phyloP scores from a whole-genome alignment of 768 basidiomycete genomes.

The Boletales sp. region DNA sequence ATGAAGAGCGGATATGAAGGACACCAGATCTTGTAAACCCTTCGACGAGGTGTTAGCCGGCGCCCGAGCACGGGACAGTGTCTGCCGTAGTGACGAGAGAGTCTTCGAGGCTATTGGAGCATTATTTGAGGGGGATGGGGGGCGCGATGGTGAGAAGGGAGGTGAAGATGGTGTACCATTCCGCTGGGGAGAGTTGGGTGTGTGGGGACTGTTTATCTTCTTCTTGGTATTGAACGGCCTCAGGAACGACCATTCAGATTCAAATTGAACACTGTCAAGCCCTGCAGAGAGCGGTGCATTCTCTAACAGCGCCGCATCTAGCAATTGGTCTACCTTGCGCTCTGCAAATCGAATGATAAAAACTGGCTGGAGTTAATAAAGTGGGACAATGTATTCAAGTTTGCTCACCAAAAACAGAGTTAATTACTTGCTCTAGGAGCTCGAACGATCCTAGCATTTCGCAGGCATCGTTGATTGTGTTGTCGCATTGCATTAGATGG shows the following conservation, averaged over 20 bases:
- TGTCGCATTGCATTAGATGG: slow-evolving; percentile 86
- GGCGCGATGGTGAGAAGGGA: slow-evolving; percentile 43
- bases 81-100: slow-evolving; percentile 68
- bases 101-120: slow-evolving; percentile 42
- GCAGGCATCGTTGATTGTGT: slow-evolving; percentile 72
- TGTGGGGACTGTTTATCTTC: slow-evolving; percentile 35
- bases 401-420: slow-evolving; percentile 84
- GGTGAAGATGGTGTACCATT: slow-evolving; percentile 44
- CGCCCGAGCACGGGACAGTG: slow-evolving; percentile 53
- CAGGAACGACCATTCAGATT: slow-evolving; percentile 93
- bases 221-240: slow-evolving; percentile 68
- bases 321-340: slow-evolving; percentile 77
- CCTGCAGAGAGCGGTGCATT: slow-evolving; percentile 73
- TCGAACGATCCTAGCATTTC: slow-evolving; percentile 81
- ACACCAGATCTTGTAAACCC: slow-evolving; percentile 57
- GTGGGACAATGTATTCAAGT: not conserved
- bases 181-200: slow-evolving; percentile 30
- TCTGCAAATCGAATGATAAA: slow-evolving; percentile 95
- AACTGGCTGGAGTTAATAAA: slow-evolving; percentile 44
- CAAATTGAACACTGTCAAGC: slow-evolving; percentile 83
- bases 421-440: slow-evolving; percentile 87
- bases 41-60: slow-evolving; percentile 45
- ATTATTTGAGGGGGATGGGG: slow-evolving; percentile 51
- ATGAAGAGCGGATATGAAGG: slow-evolving; percentile 82
- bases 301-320: slow-evolving; percentile 82